Base-by-base conservation (phyloP, 2,329 filamentous ascomycete genomes). In the Gaeumannomyces tritici region DNA sequence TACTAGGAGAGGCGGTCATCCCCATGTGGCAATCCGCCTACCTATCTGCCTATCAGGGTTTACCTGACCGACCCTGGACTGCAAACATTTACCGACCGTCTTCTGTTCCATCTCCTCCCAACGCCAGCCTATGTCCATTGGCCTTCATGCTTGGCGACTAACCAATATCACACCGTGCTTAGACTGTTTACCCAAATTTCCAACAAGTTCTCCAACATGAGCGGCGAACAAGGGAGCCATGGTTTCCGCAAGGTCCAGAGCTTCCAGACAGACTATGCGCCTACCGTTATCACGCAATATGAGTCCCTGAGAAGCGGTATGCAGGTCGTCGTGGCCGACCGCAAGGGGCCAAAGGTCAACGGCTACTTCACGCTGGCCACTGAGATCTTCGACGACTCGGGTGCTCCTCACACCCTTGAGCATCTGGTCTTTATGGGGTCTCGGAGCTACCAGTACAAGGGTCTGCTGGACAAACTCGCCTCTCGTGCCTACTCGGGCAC, bases 361-460 rank as follows among this genome's bases (percentile, higher is more conserved):
- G 95, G 95, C 42, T 96, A 96, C 76, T 99, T 99, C 75, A 89
- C 93, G 42, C 83, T 99, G 61, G 95, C 95, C 42, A 99, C 95
- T 3, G 95, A 99, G 76, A 98, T 99, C 69, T 89, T 96, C 69
- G 95, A 99, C 77, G 92, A 99, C 74, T 98, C 93, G 13, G 95
- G 95, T 55, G 90, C 95, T 18, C 95, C 90, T 6, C 90, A 93
- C 71, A 93, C 90, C 0, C 80, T 93, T n/a, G 89, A 93, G 75
- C 89, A 93, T 73, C 76, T 93, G 18, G 80, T 90, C 66, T 93
- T 93, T 72, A 92, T 93, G 88, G 95, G 95, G 31, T 98, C 95
- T 28, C 92, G 90, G 73, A 96, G 83, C 72, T 98, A 96, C 73
- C 89, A 85, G 64, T 98, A 96, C 79, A 98, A 98, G 74, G 95